These are phyloP conservation scores for Alternaria alternata DNA, from an alignment of 2,329 filamentous ascomycete genomes.

Conservation along the genomic window DNA sequence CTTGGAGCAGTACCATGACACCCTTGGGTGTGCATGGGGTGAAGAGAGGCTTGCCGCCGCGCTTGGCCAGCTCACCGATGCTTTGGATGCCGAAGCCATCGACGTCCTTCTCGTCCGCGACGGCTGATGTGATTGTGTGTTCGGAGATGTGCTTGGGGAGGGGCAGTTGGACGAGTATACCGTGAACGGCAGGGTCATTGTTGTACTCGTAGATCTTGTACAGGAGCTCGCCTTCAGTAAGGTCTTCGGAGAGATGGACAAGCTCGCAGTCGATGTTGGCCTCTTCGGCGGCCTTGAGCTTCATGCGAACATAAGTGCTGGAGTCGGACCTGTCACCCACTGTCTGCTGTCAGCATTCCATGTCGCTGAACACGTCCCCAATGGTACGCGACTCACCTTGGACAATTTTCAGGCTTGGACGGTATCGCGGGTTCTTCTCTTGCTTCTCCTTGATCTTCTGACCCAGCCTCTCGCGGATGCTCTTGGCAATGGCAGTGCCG, in stretches of 20 bases:
- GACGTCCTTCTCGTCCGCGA: conserved; percentile 94
- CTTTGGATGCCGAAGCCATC: conserved; percentile 95
- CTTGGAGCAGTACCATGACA: conserved; percentile 89
- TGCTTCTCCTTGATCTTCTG: conserved; percentile 83
- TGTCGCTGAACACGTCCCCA: background rate
- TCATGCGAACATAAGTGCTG: conserved; percentile 99
- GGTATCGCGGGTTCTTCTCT: conserved; percentile 83
- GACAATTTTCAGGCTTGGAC: conserved; percentile 90
- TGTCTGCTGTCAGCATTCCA: conserved; percentile 48
- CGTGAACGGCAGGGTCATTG: conserved; percentile 84
- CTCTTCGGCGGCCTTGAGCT: conserved; percentile 95
- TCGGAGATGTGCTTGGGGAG: conserved; percentile 90
- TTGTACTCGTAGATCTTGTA: conserved; percentile 83
- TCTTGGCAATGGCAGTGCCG: conserved; percentile 92
- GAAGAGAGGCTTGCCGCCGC: conserved; percentile 88
- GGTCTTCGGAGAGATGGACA: conserved; percentile 80
- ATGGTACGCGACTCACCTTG: conserved; percentile 70
- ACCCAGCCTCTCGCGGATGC: conserved; percentile 83
- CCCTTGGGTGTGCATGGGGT: conserved; percentile 96
- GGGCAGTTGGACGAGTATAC: conserved; percentile 92
- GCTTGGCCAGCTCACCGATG: conserved; percentile 96
- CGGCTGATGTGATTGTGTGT: conserved; percentile 86
- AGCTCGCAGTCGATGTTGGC: conserved; percentile 90
- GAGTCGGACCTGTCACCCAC: conserved; percentile 95
- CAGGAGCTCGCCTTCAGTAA: conserved; percentile 85